These are phyloP conservation scores for Actinomucor elegans DNA, from an alignment of 371 early-diverging fungal species.

Conservation along the genomic window DNA sequence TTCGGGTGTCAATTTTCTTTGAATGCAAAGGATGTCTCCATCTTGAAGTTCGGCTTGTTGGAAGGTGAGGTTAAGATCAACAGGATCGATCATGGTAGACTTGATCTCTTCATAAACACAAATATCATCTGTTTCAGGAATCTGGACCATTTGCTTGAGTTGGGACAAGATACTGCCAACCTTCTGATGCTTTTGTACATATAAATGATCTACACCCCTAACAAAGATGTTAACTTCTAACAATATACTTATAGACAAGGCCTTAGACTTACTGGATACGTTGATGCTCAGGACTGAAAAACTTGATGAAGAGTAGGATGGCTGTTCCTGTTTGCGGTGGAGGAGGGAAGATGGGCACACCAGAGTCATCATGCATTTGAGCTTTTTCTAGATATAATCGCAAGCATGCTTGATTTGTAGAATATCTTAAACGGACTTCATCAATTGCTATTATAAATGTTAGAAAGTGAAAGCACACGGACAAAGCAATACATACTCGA, in stretches of 20 bases:
- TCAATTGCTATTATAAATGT: too few relatives aligned
- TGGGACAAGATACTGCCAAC: constrained; percentile 60
- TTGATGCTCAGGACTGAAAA: constrained; percentile 23
- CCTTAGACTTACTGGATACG: constrained; percentile 12
- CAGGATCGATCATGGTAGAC: constrained; percentile 81
- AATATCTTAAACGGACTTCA: constrained; percentile 22
- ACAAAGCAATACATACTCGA: constrained; percentile 4
- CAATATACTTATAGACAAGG: neutral
- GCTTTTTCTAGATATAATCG: constrained; percentile 29
- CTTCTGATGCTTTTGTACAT: constrained; percentile 50
- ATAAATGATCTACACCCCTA: constrained; percentile 59
- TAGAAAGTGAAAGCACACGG: neutral
- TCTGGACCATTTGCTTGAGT: constrained; percentile 51
- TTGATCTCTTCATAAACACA: constrained; percentile 90
- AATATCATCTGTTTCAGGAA: constrained; percentile 58
- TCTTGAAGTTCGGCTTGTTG: constrained; percentile 76
- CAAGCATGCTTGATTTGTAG: constrained; percentile 20
- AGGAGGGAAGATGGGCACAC: constrained; percentile 10
- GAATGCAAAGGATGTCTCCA: constrained; percentile 92
- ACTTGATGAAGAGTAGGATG: constrained; percentile 27
- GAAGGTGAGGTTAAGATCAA: constrained; percentile 68
- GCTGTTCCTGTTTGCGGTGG: neutral
- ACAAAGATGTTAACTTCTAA: neutral
- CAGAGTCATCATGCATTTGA: constrained; percentile 1
- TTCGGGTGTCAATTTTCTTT: constrained; percentile 52